phyloP scores from a whole-genome alignment of 495 filamentous ascomycete genomes.

The Poronia punctata region DNA sequence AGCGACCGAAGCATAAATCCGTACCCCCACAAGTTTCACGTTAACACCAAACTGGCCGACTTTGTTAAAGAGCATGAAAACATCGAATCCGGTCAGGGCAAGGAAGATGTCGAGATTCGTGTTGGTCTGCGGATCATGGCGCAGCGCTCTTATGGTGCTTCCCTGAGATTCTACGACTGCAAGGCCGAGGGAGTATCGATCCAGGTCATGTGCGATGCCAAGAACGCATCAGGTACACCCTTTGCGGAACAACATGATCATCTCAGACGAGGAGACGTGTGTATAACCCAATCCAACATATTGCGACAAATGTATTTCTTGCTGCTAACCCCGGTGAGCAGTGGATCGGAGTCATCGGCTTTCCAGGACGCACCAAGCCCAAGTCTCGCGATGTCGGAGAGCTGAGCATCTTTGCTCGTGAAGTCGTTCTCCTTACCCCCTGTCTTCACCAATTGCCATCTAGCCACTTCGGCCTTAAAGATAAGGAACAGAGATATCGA shows the following conservation, averaged over 20 bases:
- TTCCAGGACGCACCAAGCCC: constrained; percentile 80
- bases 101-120: constrained; percentile 61
- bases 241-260: constrained; percentile 87
- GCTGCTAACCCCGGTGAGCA: constrained; percentile 13
- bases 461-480: constrained; percentile 89
- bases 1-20: too few species aligned
- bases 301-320: constrained; percentile 49
- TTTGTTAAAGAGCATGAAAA: constrained; percentile 67
- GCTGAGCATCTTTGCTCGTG: constrained; percentile 85
- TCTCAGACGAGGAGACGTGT: constrained; percentile 80
- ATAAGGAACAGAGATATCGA: constrained; percentile 85
- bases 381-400: constrained; percentile 84
- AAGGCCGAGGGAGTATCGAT: constrained; percentile 63
- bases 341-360: constrained; percentile 61
- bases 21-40: constrained; percentile 97
- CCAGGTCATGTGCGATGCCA: constrained; percentile 86
- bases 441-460: constrained; percentile 91
- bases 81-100: constrained; percentile 79
- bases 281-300: neutral
- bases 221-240: constrained; percentile 54
- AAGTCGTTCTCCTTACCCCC: constrained; percentile 78
- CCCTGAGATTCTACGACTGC: constrained; percentile 91
- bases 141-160: constrained; percentile 72
- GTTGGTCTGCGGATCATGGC: constrained; percentile 84
- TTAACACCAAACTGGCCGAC: constrained; percentile 68